Evolutionary conservation across 2,329 filamentous ascomycete species (phyloP).

Genomic region (Aspergillus sp.): DNA sequence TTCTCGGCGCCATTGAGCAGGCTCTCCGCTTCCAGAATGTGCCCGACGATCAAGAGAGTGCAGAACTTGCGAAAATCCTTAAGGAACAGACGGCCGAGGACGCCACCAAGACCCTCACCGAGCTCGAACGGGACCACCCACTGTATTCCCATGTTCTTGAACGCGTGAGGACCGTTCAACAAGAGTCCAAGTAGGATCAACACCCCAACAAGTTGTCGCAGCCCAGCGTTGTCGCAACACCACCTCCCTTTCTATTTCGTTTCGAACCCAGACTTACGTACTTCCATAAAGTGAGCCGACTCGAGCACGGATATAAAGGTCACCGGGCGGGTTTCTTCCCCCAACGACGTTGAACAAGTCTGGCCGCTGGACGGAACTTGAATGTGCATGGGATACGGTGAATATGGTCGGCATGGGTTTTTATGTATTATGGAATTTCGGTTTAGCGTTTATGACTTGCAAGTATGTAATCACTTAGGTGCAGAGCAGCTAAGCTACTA

Average conservation of each 20-base stretch:
- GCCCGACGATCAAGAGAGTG: conserved; percentile 85
- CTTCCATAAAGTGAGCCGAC: conserved; percentile 24
- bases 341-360: conserved; percentile 21
- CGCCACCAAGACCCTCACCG: conserved; percentile 78
- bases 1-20: conserved; percentile 85
- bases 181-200: conserved; percentile 38
- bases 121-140: conserved; percentile 72
- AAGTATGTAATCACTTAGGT: conserved; percentile 18
- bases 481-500: conserved; percentile 17
- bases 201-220: conserved; percentile 10
- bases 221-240: neutral
- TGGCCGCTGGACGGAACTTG: conserved; percentile 26
- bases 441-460: conserved; percentile 20
- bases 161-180: conserved; percentile 80
- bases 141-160: conserved; percentile 74
- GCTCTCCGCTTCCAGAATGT: conserved; percentile 95
- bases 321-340: conserved; percentile 14
- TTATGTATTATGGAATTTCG: conserved; percentile 24
- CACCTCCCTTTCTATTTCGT: neutral
- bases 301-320: conserved; percentile 29
- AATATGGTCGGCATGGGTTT: conserved; percentile 29
- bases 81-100: conserved; percentile 69
- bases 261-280: conserved; percentile 16
- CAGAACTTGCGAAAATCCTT: conserved; percentile 82
- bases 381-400: conserved; percentile 32